Percentiles rank a stretch among this genome's conserved stretches.
Evolutionary conservation across 805 yeast species (phyloP).

Genomic region (Debaryomyces castellii): DNA sequence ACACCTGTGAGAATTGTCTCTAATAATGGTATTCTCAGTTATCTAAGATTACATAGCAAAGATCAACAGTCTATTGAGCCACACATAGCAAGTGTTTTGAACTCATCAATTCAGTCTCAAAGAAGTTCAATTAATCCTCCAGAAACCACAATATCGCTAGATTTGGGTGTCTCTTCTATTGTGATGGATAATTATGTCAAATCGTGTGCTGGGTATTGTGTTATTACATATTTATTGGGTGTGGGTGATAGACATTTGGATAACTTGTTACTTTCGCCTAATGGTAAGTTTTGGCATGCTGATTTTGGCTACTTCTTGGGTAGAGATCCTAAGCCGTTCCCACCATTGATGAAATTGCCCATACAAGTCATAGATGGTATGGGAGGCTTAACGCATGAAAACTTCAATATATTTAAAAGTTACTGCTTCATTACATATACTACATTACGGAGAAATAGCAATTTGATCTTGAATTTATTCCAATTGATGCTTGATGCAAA

Average conservation of each 20-base stretch:
- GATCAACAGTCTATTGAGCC: constrained; percentile 28
- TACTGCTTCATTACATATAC: constrained; percentile 95
- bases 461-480: constrained; percentile 83
- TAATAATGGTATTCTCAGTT: constrained; percentile 74
- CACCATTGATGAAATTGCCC: constrained; percentile 96
- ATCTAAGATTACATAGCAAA: constrained; percentile 56
- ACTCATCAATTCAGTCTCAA: constrained; percentile 8
- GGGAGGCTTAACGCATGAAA: constrained; percentile 89
- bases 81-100: constrained; percentile 21
- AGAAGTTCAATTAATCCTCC: constrained; percentile 12
- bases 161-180: constrained; percentile 52
- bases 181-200: constrained; percentile 93
- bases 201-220: constrained; percentile 97
- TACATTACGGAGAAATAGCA: constrained; percentile 84
- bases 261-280: constrained; percentile 72
- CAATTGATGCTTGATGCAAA: constrained; percentile 92
- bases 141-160: constrained; percentile 35
- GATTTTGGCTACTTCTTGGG: constrained; percentile 97
- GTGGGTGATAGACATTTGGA: constrained; percentile 98
- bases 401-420: constrained; percentile 82
- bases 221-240: constrained; percentile 88
- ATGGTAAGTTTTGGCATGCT: constrained; percentile 93
- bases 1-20: constrained; percentile 4
- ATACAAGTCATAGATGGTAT: constrained; percentile 96
- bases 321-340: constrained; percentile 97